Evolutionary conservation across 805 yeast genomes (phyloP), one percentile per base, ranked within the genome.

Genomic region (Blastobotrys chiropterorum): DNA sequence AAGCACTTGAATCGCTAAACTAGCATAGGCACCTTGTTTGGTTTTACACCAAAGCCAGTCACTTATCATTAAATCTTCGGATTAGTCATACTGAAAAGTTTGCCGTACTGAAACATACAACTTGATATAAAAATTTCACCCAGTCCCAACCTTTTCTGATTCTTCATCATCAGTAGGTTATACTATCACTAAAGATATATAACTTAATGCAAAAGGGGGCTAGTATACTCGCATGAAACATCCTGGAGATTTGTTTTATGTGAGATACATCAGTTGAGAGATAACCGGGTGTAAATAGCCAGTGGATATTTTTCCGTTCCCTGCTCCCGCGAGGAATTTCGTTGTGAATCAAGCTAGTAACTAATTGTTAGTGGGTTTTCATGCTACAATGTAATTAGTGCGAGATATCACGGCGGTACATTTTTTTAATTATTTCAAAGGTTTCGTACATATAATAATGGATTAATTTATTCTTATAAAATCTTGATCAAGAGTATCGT

Each of bases 241-340:
- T 58, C 61, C 54, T 58, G 61, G 51, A 58, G 61, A 56, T 42
- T 15, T 34, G 41, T 7, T 31, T 43, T 21, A 30, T 38, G 43
- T 14, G 49, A 34, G 54, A 51, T 50, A 57, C 53, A 50, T 44
- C 61, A 59, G 63, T 59, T 59, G 63, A 59, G 56, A 58, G 54
- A 45, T 53, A 50, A 55, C 59, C 47, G 51, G 51, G 60, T 57
- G 58, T 59, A 56, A 57, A 59, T 58, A 57, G 56, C 60, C 38
- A 48, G 59, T 59, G 68, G 64, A 62, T 50, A 57, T 56, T 58
- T 63, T 56, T 67, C 70, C 70, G 70, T 67, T 67, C 69, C 70
- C 67, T 59, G 68, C 69, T 63, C 67, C 70, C 64, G 55, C 59
- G 70, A 67, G 30, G 38, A 17, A 16, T 30, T 56, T 59, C 66